phyloP scores from a whole-genome alignment of 2,329 filamentous ascomycete genomes.

The Xylaria sp. region DNA sequence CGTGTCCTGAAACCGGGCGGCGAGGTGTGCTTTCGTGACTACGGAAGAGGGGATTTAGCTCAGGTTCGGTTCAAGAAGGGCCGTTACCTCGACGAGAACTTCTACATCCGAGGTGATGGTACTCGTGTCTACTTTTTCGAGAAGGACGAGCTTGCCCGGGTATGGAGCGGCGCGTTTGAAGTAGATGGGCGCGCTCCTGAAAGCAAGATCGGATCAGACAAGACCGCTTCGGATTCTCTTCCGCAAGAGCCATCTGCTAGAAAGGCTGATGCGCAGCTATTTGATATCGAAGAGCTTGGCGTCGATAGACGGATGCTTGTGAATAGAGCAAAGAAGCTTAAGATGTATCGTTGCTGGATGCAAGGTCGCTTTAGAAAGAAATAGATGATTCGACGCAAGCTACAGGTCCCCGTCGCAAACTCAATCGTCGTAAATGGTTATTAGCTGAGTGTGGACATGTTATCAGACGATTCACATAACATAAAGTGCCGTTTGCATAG shows the following conservation, averaged over 20 bases:
- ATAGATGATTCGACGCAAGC: constrained; percentile 43
- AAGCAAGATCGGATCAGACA: constrained; percentile 32
- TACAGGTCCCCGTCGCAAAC: no score
- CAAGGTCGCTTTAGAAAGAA: constrained; percentile 81
- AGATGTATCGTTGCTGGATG: constrained; percentile 99
- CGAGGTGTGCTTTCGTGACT: constrained; percentile 94
- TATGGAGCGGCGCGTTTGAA: constrained; percentile 65
- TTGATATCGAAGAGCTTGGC: constrained; percentile 79
- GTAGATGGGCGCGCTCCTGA: constrained; percentile 34
- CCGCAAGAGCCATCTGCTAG: constrained; percentile 3
- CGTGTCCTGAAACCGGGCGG: constrained; percentile 88
- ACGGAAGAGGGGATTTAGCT: constrained; percentile 91
- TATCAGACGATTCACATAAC: no score
- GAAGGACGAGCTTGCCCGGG: constrained; percentile 75
- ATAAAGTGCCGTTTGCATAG: background rate
- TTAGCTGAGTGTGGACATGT: no score
- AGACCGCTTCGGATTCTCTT: constrained; percentile 30
- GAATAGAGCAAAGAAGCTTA: constrained; percentile 86
- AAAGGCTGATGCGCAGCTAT: constrained; percentile 46
- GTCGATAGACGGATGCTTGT: constrained; percentile 89
- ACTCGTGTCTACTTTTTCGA: constrained; percentile 99
- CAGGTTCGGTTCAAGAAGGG: constrained; percentile 98
- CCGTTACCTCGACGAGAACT: constrained; percentile 92
- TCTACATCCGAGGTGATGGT: constrained; percentile 94
- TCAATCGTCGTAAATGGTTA: no score